Conservation (phyloP, 140 eudicot genomes). For the Flaveria floridana region DNA sequence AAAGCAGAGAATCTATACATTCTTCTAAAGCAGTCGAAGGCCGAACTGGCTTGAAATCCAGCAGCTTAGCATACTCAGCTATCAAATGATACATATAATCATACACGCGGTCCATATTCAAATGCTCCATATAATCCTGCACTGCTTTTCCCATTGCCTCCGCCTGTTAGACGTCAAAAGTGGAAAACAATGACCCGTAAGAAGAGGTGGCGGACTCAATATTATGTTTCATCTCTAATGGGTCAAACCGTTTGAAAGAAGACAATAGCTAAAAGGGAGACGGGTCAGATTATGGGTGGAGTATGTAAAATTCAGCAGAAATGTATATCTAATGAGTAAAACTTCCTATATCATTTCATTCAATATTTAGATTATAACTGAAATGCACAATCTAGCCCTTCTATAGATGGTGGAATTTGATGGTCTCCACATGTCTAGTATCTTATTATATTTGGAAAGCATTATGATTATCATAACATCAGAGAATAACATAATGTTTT, state of each 20-base stretch:
- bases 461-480: background rate
- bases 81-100: conserved; percentile 85
- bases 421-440: background rate
- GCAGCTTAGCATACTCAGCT: conserved; percentile 59
- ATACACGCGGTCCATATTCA: conserved; percentile 65
- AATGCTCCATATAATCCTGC: conserved; percentile 61
- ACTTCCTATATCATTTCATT: background rate
- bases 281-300: background rate
- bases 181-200: background rate
- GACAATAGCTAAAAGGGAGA: background rate
- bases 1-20: conserved; percentile 57
- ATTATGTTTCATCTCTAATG: background rate
- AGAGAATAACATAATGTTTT: background rate
- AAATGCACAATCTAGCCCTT: too few relatives aligned
- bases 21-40: conserved; percentile 61
- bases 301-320: background rate
- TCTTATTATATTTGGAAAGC: conserved; percentile 11
- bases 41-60: conserved; percentile 54
- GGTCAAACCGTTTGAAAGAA: background rate
- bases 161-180: conserved; percentile 50
- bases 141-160: conserved; percentile 66
- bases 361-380: background rate
- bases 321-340: background rate
- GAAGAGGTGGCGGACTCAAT: background rate
- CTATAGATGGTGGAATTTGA: background rate